Evolutionary conservation across 148 eudicot species (phyloP).

Genomic region (Dianthus caryophyllus): DNA sequence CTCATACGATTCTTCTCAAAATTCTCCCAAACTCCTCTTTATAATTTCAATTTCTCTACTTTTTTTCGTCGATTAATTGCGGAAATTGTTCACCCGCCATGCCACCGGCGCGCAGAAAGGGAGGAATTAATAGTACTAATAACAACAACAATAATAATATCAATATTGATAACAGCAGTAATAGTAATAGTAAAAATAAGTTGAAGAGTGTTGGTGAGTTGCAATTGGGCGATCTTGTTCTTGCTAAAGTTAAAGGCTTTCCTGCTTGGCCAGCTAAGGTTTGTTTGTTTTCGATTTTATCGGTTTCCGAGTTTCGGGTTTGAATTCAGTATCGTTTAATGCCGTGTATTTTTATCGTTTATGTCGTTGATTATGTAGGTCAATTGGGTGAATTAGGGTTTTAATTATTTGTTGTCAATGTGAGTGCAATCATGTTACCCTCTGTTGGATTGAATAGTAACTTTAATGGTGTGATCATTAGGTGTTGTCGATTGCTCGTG

Average conservation of each 20-base stretch:
- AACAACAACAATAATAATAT: neutral
- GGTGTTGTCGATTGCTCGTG: too few species aligned
- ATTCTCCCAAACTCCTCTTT: too few species aligned
- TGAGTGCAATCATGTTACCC: too few species aligned
- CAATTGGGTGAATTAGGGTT: slow-evolving; percentile 12
- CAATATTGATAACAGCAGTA: neutral
- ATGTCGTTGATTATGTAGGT: neutral
- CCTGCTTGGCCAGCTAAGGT: slow-evolving; percentile 99
- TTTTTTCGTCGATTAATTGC: neutral
- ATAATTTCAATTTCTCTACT: too few species aligned
- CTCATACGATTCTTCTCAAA: too few species aligned
- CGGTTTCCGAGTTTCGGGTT: neutral
- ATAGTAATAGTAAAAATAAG: slow-evolving; percentile 29
- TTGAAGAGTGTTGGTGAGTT: slow-evolving; percentile 39
- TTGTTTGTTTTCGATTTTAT: neutral
- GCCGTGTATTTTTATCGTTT: neutral
- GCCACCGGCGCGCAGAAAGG: slow-evolving; percentile 83
- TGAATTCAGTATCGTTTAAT: neutral
- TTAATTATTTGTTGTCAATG: neutral
- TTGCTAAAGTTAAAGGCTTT: slow-evolving; percentile 90
- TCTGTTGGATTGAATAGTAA: too few species aligned
- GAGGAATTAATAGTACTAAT: slow-evolving; percentile 25
- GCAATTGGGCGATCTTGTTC: slow-evolving; percentile 90
- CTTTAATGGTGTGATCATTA: too few species aligned
- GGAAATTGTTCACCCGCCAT: slow-evolving; percentile 28